phyloP scores from a whole-genome alignment of 371 early-diverging fungal species.

The Mortierella sp. region DNA sequence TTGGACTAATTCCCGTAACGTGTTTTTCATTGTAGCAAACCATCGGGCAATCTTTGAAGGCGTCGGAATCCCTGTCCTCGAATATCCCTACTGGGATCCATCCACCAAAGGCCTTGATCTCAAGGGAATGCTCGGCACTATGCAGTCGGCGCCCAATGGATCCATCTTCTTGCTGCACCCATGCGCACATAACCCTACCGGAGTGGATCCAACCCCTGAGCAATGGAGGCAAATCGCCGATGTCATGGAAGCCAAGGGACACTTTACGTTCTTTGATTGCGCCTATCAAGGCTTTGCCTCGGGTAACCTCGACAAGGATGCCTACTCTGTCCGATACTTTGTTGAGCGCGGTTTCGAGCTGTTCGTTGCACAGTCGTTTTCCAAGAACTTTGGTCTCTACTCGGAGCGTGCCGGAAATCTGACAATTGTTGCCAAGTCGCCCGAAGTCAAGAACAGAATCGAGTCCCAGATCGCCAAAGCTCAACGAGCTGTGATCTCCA shows the following conservation, averaged over 20 bases:
- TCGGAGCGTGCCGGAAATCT: slow-evolving; percentile 92
- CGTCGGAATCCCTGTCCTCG: slow-evolving; percentile 83
- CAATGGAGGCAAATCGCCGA: slow-evolving; percentile 94
- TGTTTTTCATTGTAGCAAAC: slow-evolving; percentile 84
- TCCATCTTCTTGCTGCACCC: slow-evolving; percentile 88
- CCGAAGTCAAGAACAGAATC: slow-evolving; percentile 66
- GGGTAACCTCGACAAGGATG: slow-evolving; percentile 91
- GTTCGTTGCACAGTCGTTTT: slow-evolving; percentile 92
- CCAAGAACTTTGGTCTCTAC: slow-evolving; percentile 98
- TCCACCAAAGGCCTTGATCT: slow-evolving; percentile 81
- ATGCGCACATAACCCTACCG: slow-evolving; percentile 98
- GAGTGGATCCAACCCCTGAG: slow-evolving; percentile 92
- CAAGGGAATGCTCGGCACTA: slow-evolving; percentile 74
- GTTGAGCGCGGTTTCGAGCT: slow-evolving; percentile 88
- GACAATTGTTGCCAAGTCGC: slow-evolving; percentile 72
- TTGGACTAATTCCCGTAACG: neutral
- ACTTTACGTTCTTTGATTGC: slow-evolving; percentile 95
- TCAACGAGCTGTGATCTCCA: slow-evolving; percentile 88
- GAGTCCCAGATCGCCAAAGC: slow-evolving; percentile 87
- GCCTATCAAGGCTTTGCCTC: slow-evolving; percentile 99
- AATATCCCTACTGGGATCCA: slow-evolving; percentile 93
- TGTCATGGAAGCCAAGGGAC: slow-evolving; percentile 76
- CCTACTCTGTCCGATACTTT: slow-evolving; percentile 95
- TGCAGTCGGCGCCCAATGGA: slow-evolving; percentile 77
- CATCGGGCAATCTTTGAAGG: slow-evolving; percentile 89